Conservation (phyloP, 2,329 filamentous ascomycete species). For the Neospermospora avenae region DNA sequence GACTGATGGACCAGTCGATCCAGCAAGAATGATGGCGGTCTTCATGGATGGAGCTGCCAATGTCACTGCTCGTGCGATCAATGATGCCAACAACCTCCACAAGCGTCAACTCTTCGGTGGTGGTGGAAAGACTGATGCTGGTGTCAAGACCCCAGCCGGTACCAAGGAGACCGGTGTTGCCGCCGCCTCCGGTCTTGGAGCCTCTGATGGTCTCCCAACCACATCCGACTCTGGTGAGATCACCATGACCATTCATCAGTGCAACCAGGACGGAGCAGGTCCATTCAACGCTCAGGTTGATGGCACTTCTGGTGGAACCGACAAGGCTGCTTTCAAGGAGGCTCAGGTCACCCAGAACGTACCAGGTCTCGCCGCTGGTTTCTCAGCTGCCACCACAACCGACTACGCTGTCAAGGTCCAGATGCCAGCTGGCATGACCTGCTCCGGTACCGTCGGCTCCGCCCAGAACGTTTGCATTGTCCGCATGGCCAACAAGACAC, state of each 20-base stretch:
- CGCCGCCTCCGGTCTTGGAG: slow-evolving; percentile 52
- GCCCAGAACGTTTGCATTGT: slow-evolving; percentile 62
- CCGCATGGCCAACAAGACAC: slow-evolving; percentile 45
- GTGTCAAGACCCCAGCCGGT: slow-evolving; percentile 46
- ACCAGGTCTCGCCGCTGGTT: slow-evolving; percentile 52
- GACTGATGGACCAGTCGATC: slow-evolving; percentile 55
- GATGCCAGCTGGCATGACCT: slow-evolving; percentile 67
- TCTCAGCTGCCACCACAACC: slow-evolving; percentile 56
- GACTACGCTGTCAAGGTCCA: slow-evolving; percentile 64
- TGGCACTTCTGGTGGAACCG: slow-evolving; percentile 59
- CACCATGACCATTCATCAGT: slow-evolving; percentile 63
- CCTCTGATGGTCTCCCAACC: slow-evolving; percentile 53
- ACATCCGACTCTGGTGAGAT: slow-evolving; percentile 57
- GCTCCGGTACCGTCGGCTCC: slow-evolving; percentile 55
- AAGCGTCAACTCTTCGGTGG: slow-evolving; percentile 32
- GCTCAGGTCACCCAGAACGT: slow-evolving; percentile 52
- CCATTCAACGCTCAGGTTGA: slow-evolving; percentile 60
- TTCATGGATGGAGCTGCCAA: slow-evolving; percentile 55
- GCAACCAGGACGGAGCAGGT: slow-evolving; percentile 69
- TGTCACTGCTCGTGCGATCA: slow-evolving; percentile 66
- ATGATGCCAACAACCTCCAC: slow-evolving; percentile 59
- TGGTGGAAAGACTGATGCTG: slow-evolving; percentile 35
- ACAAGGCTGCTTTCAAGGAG: slow-evolving; percentile 55
- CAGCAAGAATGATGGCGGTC: slow-evolving; percentile 51
- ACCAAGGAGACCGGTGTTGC: slow-evolving; percentile 52